A percentile compares a stretch with the other conserved stretches of the same genome.
These are phyloP conservation scores for Cryphonectria radicalis DNA, from an alignment of 2,329 filamentous ascomycete species.

Conservation along the genomic window DNA sequence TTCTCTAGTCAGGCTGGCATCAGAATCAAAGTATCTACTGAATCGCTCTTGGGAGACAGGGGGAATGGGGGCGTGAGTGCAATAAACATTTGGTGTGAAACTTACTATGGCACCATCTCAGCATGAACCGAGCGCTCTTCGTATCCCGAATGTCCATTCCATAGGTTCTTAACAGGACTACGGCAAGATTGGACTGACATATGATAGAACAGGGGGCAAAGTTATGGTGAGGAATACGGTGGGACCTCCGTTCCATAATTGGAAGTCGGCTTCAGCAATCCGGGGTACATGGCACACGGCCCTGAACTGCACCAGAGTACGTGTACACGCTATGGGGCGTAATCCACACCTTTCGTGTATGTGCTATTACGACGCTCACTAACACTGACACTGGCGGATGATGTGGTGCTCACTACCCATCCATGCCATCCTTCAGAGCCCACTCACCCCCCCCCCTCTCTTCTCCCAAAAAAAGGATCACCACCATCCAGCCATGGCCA, in stretches of 20 bases:
- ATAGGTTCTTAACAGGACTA: background rate
- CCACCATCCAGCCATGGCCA: background rate
- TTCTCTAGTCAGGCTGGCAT: background rate
- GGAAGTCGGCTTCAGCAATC: conserved; percentile 17
- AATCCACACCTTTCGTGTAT: background rate
- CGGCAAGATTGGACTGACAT: background rate
- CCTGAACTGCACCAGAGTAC: background rate
- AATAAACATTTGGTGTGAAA: conserved; percentile 6
- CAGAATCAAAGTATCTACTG: background rate
- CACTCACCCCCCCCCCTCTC: background rate
- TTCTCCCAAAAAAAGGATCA: background rate
- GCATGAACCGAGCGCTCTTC: background rate
- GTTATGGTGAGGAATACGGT: background rate
- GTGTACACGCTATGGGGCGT: background rate
- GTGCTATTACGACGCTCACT: background rate
- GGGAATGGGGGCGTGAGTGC: background rate
- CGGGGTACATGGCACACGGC: conserved; percentile 4
- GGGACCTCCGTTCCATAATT: conserved; percentile 18
- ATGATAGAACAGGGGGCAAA: background rate
- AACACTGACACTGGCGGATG: background rate
- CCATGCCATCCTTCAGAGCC: background rate
- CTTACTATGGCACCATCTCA: background rate
- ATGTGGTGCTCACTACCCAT: background rate
- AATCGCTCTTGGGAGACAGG: background rate
- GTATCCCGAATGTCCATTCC: background rate